Conservation (phyloP, 768 basidiomycete genomes). For the Paxillus rubicundulus region DNA sequence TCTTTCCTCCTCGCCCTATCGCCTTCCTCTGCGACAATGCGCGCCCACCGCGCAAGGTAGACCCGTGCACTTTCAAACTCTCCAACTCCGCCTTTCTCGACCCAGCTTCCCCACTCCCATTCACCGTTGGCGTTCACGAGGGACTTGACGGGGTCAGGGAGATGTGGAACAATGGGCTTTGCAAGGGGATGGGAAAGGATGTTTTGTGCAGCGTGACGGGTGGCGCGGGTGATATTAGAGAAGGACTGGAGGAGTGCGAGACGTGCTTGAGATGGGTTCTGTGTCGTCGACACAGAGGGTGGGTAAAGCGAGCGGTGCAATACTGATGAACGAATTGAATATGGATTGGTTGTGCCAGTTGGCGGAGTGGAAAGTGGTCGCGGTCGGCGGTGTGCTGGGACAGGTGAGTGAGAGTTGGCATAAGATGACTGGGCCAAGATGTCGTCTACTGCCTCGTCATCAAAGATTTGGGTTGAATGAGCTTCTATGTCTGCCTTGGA, state of each 20-base stretch:
- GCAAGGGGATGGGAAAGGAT: slow-evolving; percentile 94
- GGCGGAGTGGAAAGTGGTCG: slow-evolving; percentile 52
- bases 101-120: slow-evolving; percentile 92
- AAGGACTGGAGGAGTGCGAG: slow-evolving; percentile 89
- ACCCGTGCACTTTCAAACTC: slow-evolving; percentile 96
- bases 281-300: slow-evolving; percentile 49
- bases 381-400: slow-evolving; percentile 80
- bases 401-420: slow-evolving; percentile 73
- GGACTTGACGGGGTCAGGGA: slow-evolving; percentile 90
- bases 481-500: slow-evolving; percentile 89
- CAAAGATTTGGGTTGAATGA: slow-evolving; percentile 81
- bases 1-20: slow-evolving; percentile 85
- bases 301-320: slow-evolving; percentile 71
- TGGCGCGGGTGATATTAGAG: slow-evolving; percentile 89
- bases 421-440: slow-evolving; percentile 80
- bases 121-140: slow-evolving; percentile 89
- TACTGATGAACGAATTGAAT: slow-evolving; percentile 68
- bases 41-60: slow-evolving; percentile 95
- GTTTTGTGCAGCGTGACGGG: slow-evolving; percentile 90
- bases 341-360: slow-evolving; percentile 44
- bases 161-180: slow-evolving; percentile 92
- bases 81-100: slow-evolving; percentile 88
- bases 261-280: slow-evolving; percentile 68
- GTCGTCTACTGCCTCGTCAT: slow-evolving; percentile 84
- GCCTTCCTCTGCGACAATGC: slow-evolving; percentile 97